These are phyloP conservation scores for Dendrocalamus sinicus DNA, from an alignment of 176 grass and related monocot species.

Conservation along the genomic window DNA sequence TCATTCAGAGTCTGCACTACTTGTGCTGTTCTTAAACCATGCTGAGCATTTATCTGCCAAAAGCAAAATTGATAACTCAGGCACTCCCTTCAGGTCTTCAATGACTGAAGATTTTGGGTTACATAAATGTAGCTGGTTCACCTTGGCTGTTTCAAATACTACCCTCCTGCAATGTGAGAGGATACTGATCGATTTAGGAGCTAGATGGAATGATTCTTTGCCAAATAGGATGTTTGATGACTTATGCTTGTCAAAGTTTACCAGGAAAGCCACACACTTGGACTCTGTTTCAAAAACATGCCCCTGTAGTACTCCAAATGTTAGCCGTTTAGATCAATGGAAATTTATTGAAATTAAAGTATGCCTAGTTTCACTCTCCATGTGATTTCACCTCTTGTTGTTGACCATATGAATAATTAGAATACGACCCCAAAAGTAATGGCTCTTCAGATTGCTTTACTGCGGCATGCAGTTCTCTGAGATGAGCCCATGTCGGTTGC, in stretches of 20 bases:
- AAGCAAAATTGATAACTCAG: constrained; percentile 26
- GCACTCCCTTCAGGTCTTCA: not conserved
- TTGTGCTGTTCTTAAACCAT: constrained; percentile 53
- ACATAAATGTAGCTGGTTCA: constrained; percentile 30
- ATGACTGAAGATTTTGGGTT: not conserved
- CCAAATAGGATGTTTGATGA: constrained; percentile 52
- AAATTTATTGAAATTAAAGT: not conserved
- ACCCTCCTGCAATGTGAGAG: constrained; percentile 60
- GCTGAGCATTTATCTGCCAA: constrained; percentile 63
- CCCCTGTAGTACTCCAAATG: constrained; percentile 48
- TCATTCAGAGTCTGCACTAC: constrained; percentile 51
- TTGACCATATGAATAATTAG: constrained; percentile 56
- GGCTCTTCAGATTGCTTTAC: constrained; percentile 54
- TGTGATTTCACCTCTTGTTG: constrained; percentile 67
- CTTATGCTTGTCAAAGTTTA: constrained; percentile 57
- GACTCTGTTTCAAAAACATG: constrained; percentile 70
- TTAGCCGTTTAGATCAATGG: not conserved
- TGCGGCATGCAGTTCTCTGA: constrained; percentile 74
- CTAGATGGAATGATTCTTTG: constrained; percentile 47
- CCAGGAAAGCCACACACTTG: constrained; percentile 68
- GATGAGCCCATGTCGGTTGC: constrained; percentile 81
- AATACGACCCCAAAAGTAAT: constrained; percentile 73
- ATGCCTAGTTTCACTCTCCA: constrained; percentile 13
- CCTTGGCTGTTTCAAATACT: constrained; percentile 73
- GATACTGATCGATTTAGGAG: constrained; percentile 71